phyloP scores from a whole-genome alignment of 305 asterid genomes.

The Euphrasia arctica region DNA sequence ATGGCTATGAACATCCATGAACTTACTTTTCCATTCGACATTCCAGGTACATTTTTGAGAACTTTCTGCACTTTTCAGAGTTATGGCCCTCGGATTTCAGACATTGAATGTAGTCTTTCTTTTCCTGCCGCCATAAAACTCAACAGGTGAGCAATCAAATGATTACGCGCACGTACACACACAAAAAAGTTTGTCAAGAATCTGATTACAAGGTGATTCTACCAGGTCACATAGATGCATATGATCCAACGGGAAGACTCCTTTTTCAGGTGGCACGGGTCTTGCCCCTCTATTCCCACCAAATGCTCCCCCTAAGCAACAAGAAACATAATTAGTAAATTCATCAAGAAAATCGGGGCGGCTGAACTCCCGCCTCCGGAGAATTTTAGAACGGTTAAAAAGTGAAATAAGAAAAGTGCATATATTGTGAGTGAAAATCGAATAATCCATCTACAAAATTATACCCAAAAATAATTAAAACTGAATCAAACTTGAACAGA shows the following conservation, averaged over 20 bases:
- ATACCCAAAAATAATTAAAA: neutral
- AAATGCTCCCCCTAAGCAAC: conserved; percentile 69
- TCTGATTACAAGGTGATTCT: conserved; percentile 18
- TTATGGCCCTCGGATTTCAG: conserved; percentile 69
- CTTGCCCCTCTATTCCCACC: conserved; percentile 95
- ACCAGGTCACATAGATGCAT: conserved; percentile 89
- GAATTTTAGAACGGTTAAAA: neutral
- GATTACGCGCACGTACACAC: no score
- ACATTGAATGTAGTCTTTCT: conserved; percentile 78
- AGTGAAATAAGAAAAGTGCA: no score
- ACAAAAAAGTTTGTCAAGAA: neutral
- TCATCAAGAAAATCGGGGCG: neutral
- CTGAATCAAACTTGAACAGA: neutral
- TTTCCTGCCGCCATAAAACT: conserved; percentile 59
- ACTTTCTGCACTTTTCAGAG: conserved; percentile 69
- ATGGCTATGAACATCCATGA: neutral
- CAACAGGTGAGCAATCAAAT: conserved; percentile 23
- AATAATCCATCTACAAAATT: neutral
- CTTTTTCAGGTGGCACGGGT: conserved; percentile 95
- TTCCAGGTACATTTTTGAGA: conserved; percentile 77
- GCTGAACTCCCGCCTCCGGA: neutral
- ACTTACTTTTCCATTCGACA: conserved; percentile 95
- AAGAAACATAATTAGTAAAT: neutral
- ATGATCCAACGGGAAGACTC: conserved; percentile 92
- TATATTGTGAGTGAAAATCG: neutral